Percentiles rank a stretch among this genome's conserved stretches.
phyloP scores from a whole-genome alignment of 78 protist species.

The Monosiga brevicollis region DNA sequence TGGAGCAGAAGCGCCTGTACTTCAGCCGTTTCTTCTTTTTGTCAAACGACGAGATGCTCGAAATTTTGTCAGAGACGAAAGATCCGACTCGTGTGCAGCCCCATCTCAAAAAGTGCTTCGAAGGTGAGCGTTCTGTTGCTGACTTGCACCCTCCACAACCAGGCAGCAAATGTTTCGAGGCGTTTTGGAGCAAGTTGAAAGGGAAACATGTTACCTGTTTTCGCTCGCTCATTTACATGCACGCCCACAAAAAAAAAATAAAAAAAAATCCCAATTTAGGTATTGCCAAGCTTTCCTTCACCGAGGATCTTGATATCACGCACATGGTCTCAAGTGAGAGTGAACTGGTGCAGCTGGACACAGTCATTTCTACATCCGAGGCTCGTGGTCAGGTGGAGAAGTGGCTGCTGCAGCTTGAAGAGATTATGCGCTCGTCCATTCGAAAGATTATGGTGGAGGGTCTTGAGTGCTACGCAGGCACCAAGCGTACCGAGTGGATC shows the following conservation, averaged over 20 bases:
- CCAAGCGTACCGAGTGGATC: slow-evolving; percentile 56
- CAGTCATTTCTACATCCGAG: neutral
- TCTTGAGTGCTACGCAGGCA: neutral
- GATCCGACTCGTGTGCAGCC: slow-evolving; percentile 71
- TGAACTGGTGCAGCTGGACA: slow-evolving; percentile 33
- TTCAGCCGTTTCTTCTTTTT: slow-evolving; percentile 75
- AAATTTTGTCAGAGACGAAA: slow-evolving; percentile 55
- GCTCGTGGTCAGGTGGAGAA: slow-evolving; percentile 46
- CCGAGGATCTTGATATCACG: slow-evolving; percentile 11
- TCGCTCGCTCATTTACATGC: no score
- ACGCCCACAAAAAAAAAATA: no score
- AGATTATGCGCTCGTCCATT: neutral
- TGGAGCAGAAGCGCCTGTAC: slow-evolving; percentile 58
- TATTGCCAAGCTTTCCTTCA: slow-evolving; percentile 42
- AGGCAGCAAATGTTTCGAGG: no score
- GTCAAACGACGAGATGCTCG: slow-evolving; percentile 64
- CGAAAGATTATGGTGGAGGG: neutral
- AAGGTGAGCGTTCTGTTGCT: no score
- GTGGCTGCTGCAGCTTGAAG: slow-evolving; percentile 64
- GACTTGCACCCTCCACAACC: no score
- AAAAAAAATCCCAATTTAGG: no score
- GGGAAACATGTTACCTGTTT: no score
- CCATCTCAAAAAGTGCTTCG: slow-evolving; percentile 71
- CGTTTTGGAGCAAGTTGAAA: no score
- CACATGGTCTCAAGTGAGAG: slow-evolving; percentile 44